These are phyloP conservation scores for Epichloe gansuensis DNA, from an alignment of 2,329 filamentous ascomycete species.

Conservation along the genomic window DNA sequence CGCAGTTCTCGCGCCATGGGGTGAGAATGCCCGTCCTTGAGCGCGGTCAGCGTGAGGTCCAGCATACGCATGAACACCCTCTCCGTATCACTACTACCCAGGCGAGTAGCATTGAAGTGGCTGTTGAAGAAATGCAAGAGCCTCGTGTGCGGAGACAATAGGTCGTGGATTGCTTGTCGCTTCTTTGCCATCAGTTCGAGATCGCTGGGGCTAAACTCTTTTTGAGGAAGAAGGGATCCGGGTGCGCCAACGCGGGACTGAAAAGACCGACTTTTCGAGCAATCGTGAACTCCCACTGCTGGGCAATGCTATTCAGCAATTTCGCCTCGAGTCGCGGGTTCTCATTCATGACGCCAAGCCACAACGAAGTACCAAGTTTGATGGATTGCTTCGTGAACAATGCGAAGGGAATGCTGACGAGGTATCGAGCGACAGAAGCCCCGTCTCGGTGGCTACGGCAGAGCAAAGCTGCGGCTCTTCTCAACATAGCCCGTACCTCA, in stretches of 20 bases:
- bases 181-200: constrained; percentile 60
- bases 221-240: constrained; percentile 81
- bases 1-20: constrained; percentile 86
- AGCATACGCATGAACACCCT: constrained; percentile 72
- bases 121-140: constrained; percentile 83
- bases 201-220: constrained; percentile 89
- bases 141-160: constrained; percentile 76
- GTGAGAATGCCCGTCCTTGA: constrained; percentile 61
- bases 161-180: constrained; percentile 68
- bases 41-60: constrained; percentile 61
- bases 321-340: constrained; percentile 80
- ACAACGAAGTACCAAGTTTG: constrained; percentile 87
- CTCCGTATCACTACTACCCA: constrained; percentile 73
- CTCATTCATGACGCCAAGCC: constrained; percentile 95
- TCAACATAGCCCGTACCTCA: constrained; percentile 70
- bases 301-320: constrained; percentile 73
- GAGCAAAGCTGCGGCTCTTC: constrained; percentile 74
- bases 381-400: constrained; percentile 93
- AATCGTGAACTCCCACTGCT: constrained; percentile 83
- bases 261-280: constrained; percentile 72
- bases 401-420: constrained; percentile 86
- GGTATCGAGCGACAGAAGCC: constrained; percentile 67
- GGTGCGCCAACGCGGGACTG: constrained; percentile 56
- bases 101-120: constrained; percentile 86
- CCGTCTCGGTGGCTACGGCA: constrained; percentile 68